Percentiles rank a stretch among this genome's conserved stretches.
Conservation (phyloP, 2,329 filamentous ascomycete species). For the Ophiostoma piceae region DNA sequence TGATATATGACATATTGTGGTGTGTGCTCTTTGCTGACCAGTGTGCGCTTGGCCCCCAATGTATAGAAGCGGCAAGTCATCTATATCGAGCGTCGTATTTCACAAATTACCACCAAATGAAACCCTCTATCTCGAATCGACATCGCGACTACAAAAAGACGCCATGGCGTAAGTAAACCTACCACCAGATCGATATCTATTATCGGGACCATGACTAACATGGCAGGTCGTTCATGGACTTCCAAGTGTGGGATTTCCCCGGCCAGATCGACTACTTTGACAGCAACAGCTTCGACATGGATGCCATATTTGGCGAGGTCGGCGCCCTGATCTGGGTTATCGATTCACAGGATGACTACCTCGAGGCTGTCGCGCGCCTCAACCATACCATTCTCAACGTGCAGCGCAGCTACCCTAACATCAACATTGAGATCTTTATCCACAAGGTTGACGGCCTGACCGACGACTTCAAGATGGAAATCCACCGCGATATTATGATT, state of each 20-base stretch:
- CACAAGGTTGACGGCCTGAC: conserved; percentile 98
- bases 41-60: background rate
- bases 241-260: conserved; percentile 96
- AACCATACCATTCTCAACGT: conserved; percentile 86
- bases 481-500: conserved; percentile 93
- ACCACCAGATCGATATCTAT: background rate
- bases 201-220: conserved; percentile 34
- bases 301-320: conserved; percentile 88
- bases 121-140: conserved; percentile 92
- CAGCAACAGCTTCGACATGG: conserved; percentile 82
- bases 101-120: conserved; percentile 95
- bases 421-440: conserved; percentile 97
- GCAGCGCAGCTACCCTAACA: conserved; percentile 80
- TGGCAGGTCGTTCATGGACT: conserved; percentile 82
- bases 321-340: conserved; percentile 98
- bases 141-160: conserved; percentile 88
- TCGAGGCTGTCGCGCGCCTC: conserved; percentile 80
- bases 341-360: conserved; percentile 95
- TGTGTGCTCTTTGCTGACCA: conserved; percentile 4
- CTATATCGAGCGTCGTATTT: conserved; percentile 98
- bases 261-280: conserved; percentile 87
- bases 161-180: conserved; percentile 62
- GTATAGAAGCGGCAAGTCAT: conserved; percentile 89
- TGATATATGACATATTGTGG: background rate
- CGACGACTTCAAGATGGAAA: conserved; percentile 93